Conservation (phyloP, 108 stramenopile genomes). For the Cyclostephanos invisitatus region DNA sequence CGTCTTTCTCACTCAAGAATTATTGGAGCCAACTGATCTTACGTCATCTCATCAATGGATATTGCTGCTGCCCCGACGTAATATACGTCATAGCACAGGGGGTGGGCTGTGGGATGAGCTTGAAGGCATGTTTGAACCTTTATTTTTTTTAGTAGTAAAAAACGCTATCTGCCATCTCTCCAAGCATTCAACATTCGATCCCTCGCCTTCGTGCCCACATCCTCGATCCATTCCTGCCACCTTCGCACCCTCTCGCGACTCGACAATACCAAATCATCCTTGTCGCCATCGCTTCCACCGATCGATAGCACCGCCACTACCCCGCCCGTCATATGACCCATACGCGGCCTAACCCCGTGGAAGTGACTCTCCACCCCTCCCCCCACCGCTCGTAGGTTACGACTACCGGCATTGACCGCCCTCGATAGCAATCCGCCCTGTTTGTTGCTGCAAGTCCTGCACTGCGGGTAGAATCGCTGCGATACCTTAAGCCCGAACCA, state of each 20-base stretch:
- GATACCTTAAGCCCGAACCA: constrained; percentile 46
- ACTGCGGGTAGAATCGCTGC: constrained; percentile 88
- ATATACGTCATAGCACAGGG: too few relatives aligned
- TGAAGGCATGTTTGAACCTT: too few relatives aligned
- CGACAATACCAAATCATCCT: constrained; percentile 8
- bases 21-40: too few relatives aligned
- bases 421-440: constrained; percentile 72
- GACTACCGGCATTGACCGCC: constrained; percentile 49
- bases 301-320: constrained; percentile 51
- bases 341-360: constrained; percentile 63
- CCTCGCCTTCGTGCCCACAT: constrained; percentile 1
- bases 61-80: too few relatives aligned
- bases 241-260: constrained; percentile 34
- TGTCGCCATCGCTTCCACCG: constrained; percentile 9
- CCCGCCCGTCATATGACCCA: constrained; percentile 78
- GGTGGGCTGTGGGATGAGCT: too few relatives aligned
- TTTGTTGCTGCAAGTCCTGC: constrained; percentile 64
- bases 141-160: too few relatives aligned
- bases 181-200: background rate
- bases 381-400: constrained; percentile 59
- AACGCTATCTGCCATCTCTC: too few relatives aligned
- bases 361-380: constrained; percentile 64
- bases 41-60: too few relatives aligned
- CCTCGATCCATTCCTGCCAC: constrained; percentile 25
- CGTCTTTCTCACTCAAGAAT: too few relatives aligned